Conservation (phyloP, 768 basidiomycete species). For the Xerocomus spinulosus region DNA sequence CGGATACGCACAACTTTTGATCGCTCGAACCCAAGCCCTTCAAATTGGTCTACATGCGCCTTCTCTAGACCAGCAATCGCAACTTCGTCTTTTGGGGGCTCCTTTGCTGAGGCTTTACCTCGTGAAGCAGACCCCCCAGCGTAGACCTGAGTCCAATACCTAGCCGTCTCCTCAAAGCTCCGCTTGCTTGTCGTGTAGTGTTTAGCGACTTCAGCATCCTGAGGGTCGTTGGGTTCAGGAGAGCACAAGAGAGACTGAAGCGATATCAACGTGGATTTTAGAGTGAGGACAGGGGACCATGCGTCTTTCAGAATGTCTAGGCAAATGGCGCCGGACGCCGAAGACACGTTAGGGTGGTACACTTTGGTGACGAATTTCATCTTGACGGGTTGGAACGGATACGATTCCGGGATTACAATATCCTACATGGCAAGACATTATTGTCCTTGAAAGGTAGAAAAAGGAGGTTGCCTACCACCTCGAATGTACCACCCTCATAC, state of each 20-base stretch:
- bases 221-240: conserved; percentile 94
- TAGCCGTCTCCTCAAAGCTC: conserved; percentile 88
- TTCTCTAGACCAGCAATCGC: conserved; percentile 77
- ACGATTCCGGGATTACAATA: conserved; percentile 87
- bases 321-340: conserved; percentile 92
- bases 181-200: conserved; percentile 87
- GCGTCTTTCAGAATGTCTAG: conserved; percentile 83
- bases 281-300: conserved; percentile 93
- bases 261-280: conserved; percentile 94
- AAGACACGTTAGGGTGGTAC: conserved; percentile 94
- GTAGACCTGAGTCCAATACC: conserved; percentile 91
- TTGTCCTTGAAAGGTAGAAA: conserved; percentile 5
- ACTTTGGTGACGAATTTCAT: conserved; percentile 99
- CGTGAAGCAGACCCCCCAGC: conserved; percentile 65
- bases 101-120: conserved; percentile 32
- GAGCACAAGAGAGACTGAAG: conserved; percentile 90
- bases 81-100: conserved; percentile 41
- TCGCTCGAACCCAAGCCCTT: conserved; percentile 75
- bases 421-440: conserved; percentile 47
- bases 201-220: conserved; percentile 97
- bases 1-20: conserved; percentile 72
- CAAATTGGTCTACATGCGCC: conserved; percentile 82
- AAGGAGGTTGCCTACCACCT: conserved; percentile 61
- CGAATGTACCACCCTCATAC: conserved; percentile 86
- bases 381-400: conserved; percentile 92